A percentile compares a stretch with the other conserved stretches of the same genome.
Evolutionary conservation across 2,329 filamentous ascomycete genomes (phyloP).

Genomic region (Colletotrichum lupini): DNA sequence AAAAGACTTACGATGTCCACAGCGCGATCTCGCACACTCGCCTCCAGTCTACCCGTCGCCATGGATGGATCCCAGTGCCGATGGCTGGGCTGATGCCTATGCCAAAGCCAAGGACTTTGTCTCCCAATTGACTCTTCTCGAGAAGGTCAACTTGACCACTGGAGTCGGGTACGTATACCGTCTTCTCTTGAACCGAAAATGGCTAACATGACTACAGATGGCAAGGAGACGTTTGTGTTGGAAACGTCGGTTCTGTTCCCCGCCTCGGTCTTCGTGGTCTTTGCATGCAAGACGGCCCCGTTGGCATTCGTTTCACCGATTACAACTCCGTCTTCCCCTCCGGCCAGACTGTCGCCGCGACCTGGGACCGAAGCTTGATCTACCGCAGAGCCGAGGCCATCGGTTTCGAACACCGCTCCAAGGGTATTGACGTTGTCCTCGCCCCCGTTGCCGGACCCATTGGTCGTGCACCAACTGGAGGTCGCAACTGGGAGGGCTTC

Average conservation of each 20-base stretch:
- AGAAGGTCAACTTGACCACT: constrained; percentile 96
- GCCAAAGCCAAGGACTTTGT: constrained; percentile 82
- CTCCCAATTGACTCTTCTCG: constrained; percentile 81
- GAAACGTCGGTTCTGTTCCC: constrained; percentile 77
- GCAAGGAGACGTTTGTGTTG: constrained; percentile 79
- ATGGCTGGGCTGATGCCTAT: constrained; percentile 82
- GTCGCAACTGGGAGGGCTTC: constrained; percentile 74
- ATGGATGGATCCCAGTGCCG: constrained; percentile 81
- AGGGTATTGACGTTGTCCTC: constrained; percentile 81
- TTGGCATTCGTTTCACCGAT: constrained; percentile 82
- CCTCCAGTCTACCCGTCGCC: constrained; percentile 84
- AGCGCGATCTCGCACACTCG: constrained; percentile 50
- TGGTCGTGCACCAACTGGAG: constrained; percentile 57
- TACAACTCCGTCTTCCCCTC: constrained; percentile 85
- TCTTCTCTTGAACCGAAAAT: neutral
- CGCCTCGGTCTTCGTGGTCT: constrained; percentile 76
- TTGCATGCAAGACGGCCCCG: constrained; percentile 89
- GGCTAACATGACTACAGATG: constrained; percentile 59
- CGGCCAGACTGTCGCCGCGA: constrained; percentile 83
- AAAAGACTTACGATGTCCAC: neutral
- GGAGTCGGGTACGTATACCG: constrained; percentile 76
- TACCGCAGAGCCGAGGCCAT: constrained; percentile 59
- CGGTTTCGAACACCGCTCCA: constrained; percentile 74
- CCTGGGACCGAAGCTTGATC: constrained; percentile 80
- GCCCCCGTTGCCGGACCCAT: constrained; percentile 59